Base-by-base conservation (phyloP, 2,329 filamentous ascomycete genomes). In the Aspergillus hortae region DNA sequence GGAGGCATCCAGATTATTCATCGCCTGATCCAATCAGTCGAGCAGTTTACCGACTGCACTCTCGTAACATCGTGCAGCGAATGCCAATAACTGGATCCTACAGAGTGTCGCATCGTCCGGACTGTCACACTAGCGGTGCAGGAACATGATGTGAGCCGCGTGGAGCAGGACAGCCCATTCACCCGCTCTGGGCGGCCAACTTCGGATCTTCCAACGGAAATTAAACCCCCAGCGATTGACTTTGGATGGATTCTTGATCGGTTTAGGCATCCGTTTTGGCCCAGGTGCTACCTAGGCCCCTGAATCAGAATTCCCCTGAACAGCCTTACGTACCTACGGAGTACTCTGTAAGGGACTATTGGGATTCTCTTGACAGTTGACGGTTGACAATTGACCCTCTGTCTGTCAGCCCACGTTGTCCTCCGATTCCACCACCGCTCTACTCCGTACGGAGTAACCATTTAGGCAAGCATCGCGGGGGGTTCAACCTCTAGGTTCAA, bases 101-200 rank as follows among this genome's bases (percentile, higher is more conserved):
- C 27, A 38, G 33, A 35, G 33, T 35, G 33, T 10, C 36, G 27
- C 27, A 30, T 30, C 27, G 6, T 30, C 27, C 27, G 7, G 27
- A 14, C 5, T 41, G 23, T 40, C 40, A 10, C 41, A 44, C 25
- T 23, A 36, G 7, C 27, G 4, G 46, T 12, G 46, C 44, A 50
- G 36, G 30, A 33, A 47, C 32, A 35, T 35, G 32, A 46, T n/a
- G 35, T 2, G 30, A 33, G 27, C 38, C 47, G 53, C 23, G 25
- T 42, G 40, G 17, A 46, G 14, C 14, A 38, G 27, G 36, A 49
- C 46, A 53, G 48, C 41, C 53, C 25, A 40, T 41, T 50, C 60
- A 57, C 58, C 56, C 52, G 53, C 63, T 61, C 55, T 58, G 59
- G 54, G 51, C 51, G 53, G 36, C 50, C 42, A 47, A 56, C 52